Conservation (phyloP, 768 basidiomycete species). For the Pulveroboletus frians region DNA sequence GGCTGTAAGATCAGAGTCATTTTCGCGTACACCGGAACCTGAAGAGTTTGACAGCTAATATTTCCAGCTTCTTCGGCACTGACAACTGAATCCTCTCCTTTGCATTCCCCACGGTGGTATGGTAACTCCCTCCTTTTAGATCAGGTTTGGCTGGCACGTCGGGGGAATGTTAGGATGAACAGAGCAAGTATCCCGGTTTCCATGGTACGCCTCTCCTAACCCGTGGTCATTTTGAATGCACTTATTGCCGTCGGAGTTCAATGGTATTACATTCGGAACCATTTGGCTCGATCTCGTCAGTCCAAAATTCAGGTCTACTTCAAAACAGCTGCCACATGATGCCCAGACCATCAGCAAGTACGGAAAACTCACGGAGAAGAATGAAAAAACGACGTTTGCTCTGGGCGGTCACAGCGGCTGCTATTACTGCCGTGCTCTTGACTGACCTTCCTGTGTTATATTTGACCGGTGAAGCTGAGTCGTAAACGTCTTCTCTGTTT, state of each 20-base stretch:
- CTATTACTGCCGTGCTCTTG: neutral
- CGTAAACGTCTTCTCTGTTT: neutral
- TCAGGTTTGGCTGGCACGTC: neutral
- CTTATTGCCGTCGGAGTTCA: neutral
- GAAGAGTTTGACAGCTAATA: neutral
- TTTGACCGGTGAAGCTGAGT: neutral
- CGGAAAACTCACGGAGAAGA: neutral
- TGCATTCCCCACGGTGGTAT: conserved; percentile 1
- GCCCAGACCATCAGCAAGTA: neutral
- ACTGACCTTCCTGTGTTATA: conserved; percentile 1
- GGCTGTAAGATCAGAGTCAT: neutral
- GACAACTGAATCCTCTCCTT: neutral
- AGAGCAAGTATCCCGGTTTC: neutral
- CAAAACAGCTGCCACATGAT: neutral
- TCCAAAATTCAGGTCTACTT: neutral
- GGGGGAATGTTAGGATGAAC: neutral
- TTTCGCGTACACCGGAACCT: neutral
- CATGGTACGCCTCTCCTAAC: neutral
- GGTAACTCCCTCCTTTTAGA: neutral
- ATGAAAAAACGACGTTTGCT: neutral
- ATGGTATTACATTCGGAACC: neutral
- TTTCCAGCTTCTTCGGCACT: neutral
- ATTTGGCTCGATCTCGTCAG: neutral
- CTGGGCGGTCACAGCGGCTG: neutral
- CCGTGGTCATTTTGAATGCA: neutral